These are phyloP conservation scores for Berkeleyomyces rouxiae DNA, from an alignment of 2,329 filamentous ascomycete species.

Conservation along the genomic window DNA sequence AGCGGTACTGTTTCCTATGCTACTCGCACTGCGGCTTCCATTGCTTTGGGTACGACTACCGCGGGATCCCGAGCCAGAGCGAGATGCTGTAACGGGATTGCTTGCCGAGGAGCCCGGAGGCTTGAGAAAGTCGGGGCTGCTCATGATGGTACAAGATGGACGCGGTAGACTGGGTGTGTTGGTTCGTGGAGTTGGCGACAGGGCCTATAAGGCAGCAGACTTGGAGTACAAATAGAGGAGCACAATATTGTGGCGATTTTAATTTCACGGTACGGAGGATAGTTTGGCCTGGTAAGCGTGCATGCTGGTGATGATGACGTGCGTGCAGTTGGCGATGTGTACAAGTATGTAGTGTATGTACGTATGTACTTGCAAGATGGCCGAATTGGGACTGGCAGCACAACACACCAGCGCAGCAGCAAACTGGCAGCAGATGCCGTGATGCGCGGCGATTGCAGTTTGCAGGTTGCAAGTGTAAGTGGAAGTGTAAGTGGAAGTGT, in stretches of 20 bases:
- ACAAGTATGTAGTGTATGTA: neutral
- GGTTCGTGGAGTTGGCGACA: neutral
- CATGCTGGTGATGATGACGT: neutral
- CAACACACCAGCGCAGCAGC: too few species aligned
- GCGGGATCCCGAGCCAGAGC: neutral
- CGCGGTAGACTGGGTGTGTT: neutral
- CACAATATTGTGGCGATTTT: neutral
- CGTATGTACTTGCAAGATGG: neutral
- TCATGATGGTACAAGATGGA: constrained; percentile 2
- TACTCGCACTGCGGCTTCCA: constrained; percentile 9
- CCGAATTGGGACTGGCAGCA: too few species aligned
- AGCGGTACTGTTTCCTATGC: neutral
- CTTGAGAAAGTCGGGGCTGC: constrained; percentile 8
- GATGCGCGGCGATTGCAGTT: neutral
- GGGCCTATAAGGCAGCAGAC: neutral
- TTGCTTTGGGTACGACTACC: constrained; percentile 1
- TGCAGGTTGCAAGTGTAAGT: neutral
- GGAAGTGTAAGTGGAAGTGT: neutral
- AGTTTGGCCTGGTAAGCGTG: neutral
- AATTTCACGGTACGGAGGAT: neutral
- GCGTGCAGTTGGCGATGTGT: neutral
- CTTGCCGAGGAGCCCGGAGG: constrained; percentile 12
- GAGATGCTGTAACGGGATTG: constrained; percentile 7
- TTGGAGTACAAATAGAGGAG: neutral
- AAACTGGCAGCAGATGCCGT: too few species aligned